Evolutionary conservation across 1,284 basidiomycete genomes (phyloP), one percentile per base, ranked within the genome.

Genomic region (Schizophyllum amplum): DNA sequence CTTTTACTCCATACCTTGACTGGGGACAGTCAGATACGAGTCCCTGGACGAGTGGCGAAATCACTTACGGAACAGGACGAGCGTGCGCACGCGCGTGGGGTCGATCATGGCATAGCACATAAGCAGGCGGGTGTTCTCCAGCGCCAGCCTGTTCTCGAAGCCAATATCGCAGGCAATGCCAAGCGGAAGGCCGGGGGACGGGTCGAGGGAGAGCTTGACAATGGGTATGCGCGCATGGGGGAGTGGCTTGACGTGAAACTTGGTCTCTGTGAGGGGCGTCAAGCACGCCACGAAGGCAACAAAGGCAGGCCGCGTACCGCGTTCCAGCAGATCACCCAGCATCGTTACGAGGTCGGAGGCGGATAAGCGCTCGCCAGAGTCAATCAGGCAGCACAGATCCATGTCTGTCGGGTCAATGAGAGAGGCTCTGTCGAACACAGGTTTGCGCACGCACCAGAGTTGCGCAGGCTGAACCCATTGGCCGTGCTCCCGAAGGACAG

Each of bases 1-100:
- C 95, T 82, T 76, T 99, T 99, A 67, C 93, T 93, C 96, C 96
- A 99, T 27, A 99, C 94, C 79, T 99, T 99, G 68, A 99, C 93
- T 95, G 64, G 53, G 55, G 42, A 52, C 21, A 61, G 58, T 55
- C 4, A 55, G 46, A 33, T 26, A 26, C 26, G 51, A 20, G 50
- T 51, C 54, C 47, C 51, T 24, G 24, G 11, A 24, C 27, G 58
- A 53, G 51, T 21, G 54, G 53, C 53, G 55, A 55, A 46, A 60
- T 58, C 53, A 84, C 91, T 78, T 70, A 95, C 93, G 83, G 75
- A 99, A 98, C 57, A 99, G 80, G 50, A 99, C 96, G 71, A 99
- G 80, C 0, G 94, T 95, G 61, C 95, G 83, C 56, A 99, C 87
- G 63, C 96, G 84, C 42, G 91, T 89, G 15, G 95, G 94, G 72